Percentiles rank a stretch among this genome's conserved stretches.
Evolutionary conservation across 2,329 filamentous ascomycete genomes (phyloP).

Genomic region (Xylaria sp.): DNA sequence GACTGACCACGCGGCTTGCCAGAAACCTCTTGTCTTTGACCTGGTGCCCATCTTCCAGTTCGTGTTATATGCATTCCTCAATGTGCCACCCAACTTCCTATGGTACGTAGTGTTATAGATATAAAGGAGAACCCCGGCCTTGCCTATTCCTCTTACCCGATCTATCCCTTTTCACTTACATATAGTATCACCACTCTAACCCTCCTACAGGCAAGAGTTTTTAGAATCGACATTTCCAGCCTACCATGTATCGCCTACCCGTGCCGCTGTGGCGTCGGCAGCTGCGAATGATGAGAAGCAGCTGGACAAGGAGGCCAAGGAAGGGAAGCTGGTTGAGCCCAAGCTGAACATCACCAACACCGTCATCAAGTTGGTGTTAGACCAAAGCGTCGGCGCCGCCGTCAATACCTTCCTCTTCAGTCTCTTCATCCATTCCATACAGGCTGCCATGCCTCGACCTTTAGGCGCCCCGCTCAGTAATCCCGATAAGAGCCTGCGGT

Average conservation of each 20-base stretch:
- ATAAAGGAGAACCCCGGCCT: neutral
- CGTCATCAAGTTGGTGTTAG: constrained; percentile 71
- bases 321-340: constrained; percentile 57
- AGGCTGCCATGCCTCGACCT: constrained; percentile 57
- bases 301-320: constrained; percentile 50
- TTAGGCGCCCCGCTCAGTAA: constrained; percentile 48
- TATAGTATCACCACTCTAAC: constrained; percentile 30
- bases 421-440: constrained; percentile 65
- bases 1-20: constrained; percentile 28
- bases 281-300: constrained; percentile 56
- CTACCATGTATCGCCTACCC: constrained; percentile 58
- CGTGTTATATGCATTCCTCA: constrained; percentile 75
- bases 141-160: neutral
- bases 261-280: constrained; percentile 53
- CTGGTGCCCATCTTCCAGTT: constrained; percentile 79
- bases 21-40: constrained; percentile 72
- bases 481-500: constrained; percentile 48
- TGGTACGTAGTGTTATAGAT: constrained; percentile 62
- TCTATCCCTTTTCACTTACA: neutral
- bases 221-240: constrained; percentile 81
- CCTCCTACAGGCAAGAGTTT: constrained; percentile 72
- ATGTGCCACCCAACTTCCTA: constrained; percentile 82
- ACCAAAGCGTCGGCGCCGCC: constrained; percentile 73
- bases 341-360: constrained; percentile 72
- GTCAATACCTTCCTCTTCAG: constrained; percentile 70